These are phyloP conservation scores for Gossypium schwendimanii DNA, from an alignment of 441 rosid genomes.

Conservation along the genomic window DNA sequence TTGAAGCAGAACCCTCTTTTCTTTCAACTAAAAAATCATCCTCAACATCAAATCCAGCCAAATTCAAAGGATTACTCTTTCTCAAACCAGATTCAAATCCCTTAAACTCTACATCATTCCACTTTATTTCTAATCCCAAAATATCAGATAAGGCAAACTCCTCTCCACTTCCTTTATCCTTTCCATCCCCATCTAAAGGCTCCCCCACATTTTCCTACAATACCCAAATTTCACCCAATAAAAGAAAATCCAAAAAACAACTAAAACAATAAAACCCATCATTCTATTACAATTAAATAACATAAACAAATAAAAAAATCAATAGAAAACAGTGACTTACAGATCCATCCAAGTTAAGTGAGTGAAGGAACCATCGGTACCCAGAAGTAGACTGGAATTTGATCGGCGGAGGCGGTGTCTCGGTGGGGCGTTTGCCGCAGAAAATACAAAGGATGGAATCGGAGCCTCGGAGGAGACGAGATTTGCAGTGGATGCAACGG, in stretches of 20 bases:
- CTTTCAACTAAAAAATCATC: conserved; percentile 36
- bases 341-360: conserved; percentile 68
- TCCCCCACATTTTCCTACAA: conserved; percentile 63
- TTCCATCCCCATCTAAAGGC: conserved; percentile 29
- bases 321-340: conserved; percentile 27
- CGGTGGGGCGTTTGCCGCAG: conserved; percentile 56
- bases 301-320: neutral
- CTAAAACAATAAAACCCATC: neutral
- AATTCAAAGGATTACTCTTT: conserved; percentile 28
- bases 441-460: conserved; percentile 65
- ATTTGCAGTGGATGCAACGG: conserved; percentile 66
- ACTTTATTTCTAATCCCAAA: conserved; percentile 63
- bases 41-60: conserved; percentile 47
- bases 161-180: conserved; percentile 33
- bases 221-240: neutral
- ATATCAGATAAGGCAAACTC: conserved; percentile 47
- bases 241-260: neutral
- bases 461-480: conserved; percentile 52
- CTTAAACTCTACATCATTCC: conserved; percentile 42
- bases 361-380: conserved; percentile 59
- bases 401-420: conserved; percentile 53
- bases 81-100: conserved; percentile 19
- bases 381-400: conserved; percentile 54
- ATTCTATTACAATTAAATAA: neutral
- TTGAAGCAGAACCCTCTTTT: conserved; percentile 21